Conservation (phyloP, 345 rosid species). For the Citrus hindsii region DNA sequence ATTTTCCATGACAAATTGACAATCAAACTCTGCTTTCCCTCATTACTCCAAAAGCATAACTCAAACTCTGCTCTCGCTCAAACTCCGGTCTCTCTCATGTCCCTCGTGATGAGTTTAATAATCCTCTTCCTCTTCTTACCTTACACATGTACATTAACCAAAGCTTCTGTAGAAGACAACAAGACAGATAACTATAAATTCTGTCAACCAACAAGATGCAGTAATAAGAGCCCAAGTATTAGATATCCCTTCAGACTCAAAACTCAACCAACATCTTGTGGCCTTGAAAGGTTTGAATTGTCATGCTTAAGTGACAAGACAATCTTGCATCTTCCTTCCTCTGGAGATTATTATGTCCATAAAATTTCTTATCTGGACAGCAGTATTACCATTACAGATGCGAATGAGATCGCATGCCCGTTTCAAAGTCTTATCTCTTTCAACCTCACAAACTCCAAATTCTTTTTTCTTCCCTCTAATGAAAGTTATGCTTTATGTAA, state of each 20-base stretch:
- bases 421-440: not conserved
- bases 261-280: not conserved
- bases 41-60: no score
- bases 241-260: slow-evolving; percentile 13
- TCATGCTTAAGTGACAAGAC: not conserved
- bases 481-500: not conserved
- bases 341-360: not conserved
- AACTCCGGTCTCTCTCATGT: not conserved
- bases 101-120: not conserved
- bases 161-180: not conserved
- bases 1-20: no score
- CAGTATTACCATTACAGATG: not conserved
- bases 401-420: not conserved
- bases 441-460: not conserved
- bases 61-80: no score
- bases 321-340: not conserved
- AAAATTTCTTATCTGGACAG: not conserved
- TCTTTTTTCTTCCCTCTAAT: not conserved
- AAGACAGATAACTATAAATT: not conserved
- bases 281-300: slow-evolving; percentile 2
- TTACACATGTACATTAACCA: not conserved
- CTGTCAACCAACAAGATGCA: not conserved
- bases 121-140: slow-evolving; percentile 1
- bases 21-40: no score
- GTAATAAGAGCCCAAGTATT: not conserved